phyloP scores from a whole-genome alignment of 2,329 filamentous ascomycete species.

The Epicoccum sorghinum region DNA sequence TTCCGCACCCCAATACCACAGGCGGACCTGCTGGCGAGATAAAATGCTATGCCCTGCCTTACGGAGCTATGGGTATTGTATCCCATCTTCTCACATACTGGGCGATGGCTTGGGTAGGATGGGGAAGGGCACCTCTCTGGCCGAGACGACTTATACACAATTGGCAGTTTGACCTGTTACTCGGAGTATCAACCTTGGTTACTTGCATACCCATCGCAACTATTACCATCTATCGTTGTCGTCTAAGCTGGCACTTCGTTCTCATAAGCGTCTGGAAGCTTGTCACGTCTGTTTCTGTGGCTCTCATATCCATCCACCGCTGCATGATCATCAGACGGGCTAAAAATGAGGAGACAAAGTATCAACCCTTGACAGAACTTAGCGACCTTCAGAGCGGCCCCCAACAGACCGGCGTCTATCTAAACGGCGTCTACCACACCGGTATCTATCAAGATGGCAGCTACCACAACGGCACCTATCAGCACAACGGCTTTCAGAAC shows the following conservation, averaged over 20 bases:
- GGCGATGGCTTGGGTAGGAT: constrained; percentile 52
- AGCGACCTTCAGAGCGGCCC: too few species aligned
- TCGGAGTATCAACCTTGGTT: constrained; percentile 10
- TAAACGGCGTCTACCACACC: too few species aligned
- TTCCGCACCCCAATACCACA: constrained; percentile 13
- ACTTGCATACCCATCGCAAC: constrained; percentile 19
- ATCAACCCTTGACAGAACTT: too few species aligned
- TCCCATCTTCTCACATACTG: constrained; percentile 50
- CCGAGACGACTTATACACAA: constrained; percentile 8
- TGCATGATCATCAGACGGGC: constrained; percentile 5
- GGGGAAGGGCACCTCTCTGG: constrained; percentile 24
- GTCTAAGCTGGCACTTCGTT: constrained; percentile 24
- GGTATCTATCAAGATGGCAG: too few species aligned
- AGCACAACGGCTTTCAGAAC: too few species aligned
- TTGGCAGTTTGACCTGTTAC: not conserved
- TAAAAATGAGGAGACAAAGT: not conserved
- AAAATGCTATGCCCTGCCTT: constrained; percentile 28
- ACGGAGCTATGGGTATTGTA: constrained; percentile 41
- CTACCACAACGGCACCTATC: too few species aligned
- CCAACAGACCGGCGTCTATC: too few species aligned
- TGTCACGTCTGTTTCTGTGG: constrained; percentile 18
- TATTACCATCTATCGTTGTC: constrained; percentile 23
- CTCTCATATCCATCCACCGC: constrained; percentile 20
- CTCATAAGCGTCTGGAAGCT: constrained; percentile 25
- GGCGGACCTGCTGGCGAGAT: constrained; percentile 21